Conservation (phyloP, 441 rosid species). For the Erysimum cheiri region DNA sequence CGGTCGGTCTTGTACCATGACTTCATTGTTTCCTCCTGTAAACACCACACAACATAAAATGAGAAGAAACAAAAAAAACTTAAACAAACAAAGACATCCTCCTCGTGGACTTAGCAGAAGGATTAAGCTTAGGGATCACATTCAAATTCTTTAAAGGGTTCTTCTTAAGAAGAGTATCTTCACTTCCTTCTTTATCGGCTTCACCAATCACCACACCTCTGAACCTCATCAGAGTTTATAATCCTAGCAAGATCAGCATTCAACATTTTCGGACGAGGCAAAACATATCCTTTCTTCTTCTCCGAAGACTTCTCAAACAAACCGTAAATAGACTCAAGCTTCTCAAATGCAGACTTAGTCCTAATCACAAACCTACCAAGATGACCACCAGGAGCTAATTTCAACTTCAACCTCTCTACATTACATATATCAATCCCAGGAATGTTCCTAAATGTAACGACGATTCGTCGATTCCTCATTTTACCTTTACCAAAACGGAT, state of each 20-base stretch:
- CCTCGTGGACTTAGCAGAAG: conserved; percentile 84
- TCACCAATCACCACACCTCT: conserved; percentile 77
- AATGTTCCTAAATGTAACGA: conserved; percentile 74
- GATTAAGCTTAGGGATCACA: conserved; percentile 74
- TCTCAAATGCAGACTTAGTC: conserved; percentile 89
- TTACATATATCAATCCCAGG: conserved; percentile 46
- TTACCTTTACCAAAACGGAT: too few relatives aligned
- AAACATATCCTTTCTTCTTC: conserved; percentile 83
- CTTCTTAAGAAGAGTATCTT: conserved; percentile 81
- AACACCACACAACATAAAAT: background rate
- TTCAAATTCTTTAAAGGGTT: conserved; percentile 84
- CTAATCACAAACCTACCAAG: conserved; percentile 84
- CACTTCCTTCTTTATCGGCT: conserved; percentile 67
- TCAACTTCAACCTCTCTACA: conserved; percentile 75
- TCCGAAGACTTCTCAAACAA: conserved; percentile 73
- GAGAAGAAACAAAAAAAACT: background rate
- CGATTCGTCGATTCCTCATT: too few relatives aligned
- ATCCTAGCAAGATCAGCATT: conserved; percentile 91
- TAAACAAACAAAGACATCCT: conserved; percentile 70
- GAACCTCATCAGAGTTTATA: conserved; percentile 91
- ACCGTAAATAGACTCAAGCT: conserved; percentile 80
- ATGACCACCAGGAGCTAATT: conserved; percentile 94
- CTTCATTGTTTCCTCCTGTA: conserved; percentile 22
- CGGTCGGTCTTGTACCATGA: conserved; percentile 80
- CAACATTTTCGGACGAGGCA: conserved; percentile 84